These are phyloP conservation scores for Aspergillus sp. DNA, from an alignment of 2,329 filamentous ascomycete genomes.

Conservation along the genomic window DNA sequence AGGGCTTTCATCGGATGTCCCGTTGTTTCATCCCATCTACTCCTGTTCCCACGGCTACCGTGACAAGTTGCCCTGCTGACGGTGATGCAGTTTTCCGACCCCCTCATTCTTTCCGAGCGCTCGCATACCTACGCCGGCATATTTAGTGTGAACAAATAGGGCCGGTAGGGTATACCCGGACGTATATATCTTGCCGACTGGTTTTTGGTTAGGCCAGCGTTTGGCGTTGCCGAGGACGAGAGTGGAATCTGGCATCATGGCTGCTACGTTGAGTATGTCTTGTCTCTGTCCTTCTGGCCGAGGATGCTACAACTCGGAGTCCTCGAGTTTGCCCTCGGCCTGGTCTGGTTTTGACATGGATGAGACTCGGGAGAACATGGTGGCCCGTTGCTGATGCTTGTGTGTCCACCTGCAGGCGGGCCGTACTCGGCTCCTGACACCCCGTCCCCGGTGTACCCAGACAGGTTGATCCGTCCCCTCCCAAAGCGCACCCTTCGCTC, in stretches of 20 bases:
- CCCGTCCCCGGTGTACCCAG: constrained; percentile 70
- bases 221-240: constrained; percentile 21
- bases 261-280: constrained; percentile 37
- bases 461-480: constrained; percentile 84
- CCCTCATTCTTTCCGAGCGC: too few species aligned
- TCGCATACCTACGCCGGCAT: too few species aligned
- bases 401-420: constrained; percentile 33
- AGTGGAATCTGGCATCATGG: constrained; percentile 27
- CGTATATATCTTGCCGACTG: constrained; percentile 1
- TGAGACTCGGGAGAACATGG: constrained; percentile 7
- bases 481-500: constrained; percentile 83
- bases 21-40: not conserved
- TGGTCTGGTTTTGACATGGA: constrained; percentile 8
- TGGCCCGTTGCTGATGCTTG: constrained; percentile 30
- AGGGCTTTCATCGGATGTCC: too few species aligned
- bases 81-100: too few species aligned
- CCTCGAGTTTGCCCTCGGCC: constrained; percentile 5
- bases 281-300: constrained; percentile 30
- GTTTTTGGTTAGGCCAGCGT: constrained; percentile 6
- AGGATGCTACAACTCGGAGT: constrained; percentile 10
- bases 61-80: too few species aligned
- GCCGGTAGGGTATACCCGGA: not conserved
- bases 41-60: constrained; percentile 2
- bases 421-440: constrained; percentile 54
- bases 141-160: too few species aligned